These are phyloP conservation scores for Xanthoconium purpureum DNA, from an alignment of 768 basidiomycete species.

Conservation along the genomic window DNA sequence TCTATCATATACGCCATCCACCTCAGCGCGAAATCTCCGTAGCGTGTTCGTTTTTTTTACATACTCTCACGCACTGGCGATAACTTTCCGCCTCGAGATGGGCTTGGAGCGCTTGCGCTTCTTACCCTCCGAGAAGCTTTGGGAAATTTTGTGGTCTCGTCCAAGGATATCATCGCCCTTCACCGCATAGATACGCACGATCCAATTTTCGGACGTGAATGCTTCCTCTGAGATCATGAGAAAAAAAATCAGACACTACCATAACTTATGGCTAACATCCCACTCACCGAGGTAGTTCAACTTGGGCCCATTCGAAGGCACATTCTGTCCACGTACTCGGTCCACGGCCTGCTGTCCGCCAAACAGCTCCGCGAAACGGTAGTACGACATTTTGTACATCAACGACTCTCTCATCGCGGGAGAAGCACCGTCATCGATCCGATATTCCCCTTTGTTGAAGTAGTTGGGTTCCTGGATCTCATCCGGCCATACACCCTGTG, in stretches of 20 bases:
- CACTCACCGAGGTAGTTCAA: slow-evolving; percentile 83
- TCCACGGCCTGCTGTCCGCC: slow-evolving; percentile 73
- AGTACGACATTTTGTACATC: slow-evolving; percentile 99
- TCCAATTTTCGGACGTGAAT: slow-evolving; percentile 99
- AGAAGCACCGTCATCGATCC: slow-evolving; percentile 82
- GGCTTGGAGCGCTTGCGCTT: slow-evolving; percentile 84
- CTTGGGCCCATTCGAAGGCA: slow-evolving; percentile 75
- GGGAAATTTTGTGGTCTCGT: slow-evolving; percentile 84
- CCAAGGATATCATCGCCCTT: slow-evolving; percentile 92
- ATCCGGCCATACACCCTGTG: slow-evolving; percentile 96
- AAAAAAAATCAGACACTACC: slow-evolving; percentile 2
- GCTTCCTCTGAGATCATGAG: slow-evolving; percentile 69
- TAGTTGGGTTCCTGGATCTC: slow-evolving; percentile 95
- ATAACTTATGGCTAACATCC: not conserved
- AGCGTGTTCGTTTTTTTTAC: not conserved
- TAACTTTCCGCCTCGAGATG: slow-evolving; percentile 51
- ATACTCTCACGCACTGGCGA: slow-evolving; percentile 18
- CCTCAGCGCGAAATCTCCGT: not conserved
- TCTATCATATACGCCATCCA: slow-evolving; percentile 1
- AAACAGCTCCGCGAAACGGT: slow-evolving; percentile 89
- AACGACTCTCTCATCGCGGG: slow-evolving; percentile 89
- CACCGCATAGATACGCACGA: slow-evolving; percentile 94
- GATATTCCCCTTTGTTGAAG: slow-evolving; percentile 95
- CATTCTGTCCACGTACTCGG: slow-evolving; percentile 82
- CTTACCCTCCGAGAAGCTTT: slow-evolving; percentile 83